Conservation (phyloP, 2,329 filamentous ascomycete genomes). For the Mollisia scopiformis region DNA sequence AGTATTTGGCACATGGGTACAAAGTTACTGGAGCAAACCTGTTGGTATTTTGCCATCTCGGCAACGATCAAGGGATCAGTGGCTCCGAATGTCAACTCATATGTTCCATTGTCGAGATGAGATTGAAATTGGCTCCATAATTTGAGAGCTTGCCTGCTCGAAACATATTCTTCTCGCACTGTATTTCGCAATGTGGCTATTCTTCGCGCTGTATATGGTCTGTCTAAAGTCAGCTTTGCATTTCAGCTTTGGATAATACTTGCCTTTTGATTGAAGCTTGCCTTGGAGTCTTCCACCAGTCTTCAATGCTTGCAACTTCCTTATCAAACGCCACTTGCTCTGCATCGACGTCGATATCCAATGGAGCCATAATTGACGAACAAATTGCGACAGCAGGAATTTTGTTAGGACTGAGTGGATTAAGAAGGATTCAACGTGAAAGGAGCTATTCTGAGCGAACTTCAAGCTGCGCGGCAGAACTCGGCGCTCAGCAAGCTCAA, state of each 20-base stretch:
- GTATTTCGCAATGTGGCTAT: not conserved
- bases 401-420: not conserved
- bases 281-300: not conserved
- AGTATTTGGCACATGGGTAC: not conserved
- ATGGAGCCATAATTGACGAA: not conserved
- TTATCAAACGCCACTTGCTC: not conserved
- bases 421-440: too few species aligned
- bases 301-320: not conserved
- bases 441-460: too few species aligned
- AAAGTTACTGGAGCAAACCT: not conserved
- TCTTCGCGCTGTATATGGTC: not conserved
- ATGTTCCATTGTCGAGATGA: not conserved
- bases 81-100: not conserved
- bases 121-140: not conserved
- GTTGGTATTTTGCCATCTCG: slow-evolving; percentile 2
- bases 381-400: not conserved
- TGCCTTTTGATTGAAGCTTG: not conserved
- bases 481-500: not conserved
- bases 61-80: not conserved
- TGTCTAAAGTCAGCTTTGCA: not conserved
- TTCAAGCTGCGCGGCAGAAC: not conserved
- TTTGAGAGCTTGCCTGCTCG: not conserved
- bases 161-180: not conserved
- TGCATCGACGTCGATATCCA: not conserved
- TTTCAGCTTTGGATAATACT: not conserved